Percentiles rank a stretch among this genome's conserved stretches.
phyloP scores from a whole-genome alignment of 2,329 filamentous ascomycete genomes.

The Sclerotinia glacialis region DNA sequence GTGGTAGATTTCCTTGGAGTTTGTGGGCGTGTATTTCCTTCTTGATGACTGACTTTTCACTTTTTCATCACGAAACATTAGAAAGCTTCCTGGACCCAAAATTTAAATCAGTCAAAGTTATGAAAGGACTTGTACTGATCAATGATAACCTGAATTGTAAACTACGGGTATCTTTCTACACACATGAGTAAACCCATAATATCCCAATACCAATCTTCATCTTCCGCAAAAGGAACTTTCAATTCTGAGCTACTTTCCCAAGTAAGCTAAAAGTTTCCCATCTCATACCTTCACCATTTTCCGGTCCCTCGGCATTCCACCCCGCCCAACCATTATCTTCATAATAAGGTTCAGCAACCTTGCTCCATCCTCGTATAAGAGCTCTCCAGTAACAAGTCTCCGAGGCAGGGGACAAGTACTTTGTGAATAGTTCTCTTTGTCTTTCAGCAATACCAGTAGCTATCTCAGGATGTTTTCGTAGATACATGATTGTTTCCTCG shows the following conservation, averaged over 20 bases:
- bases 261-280: constrained; percentile 36
- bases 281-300: constrained; percentile 39
- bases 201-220: background rate
- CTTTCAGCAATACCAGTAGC: constrained; percentile 49
- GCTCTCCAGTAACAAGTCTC: constrained; percentile 55
- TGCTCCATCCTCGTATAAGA: constrained; percentile 48
- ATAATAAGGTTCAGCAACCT: constrained; percentile 42
- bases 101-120: background rate
- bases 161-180: background rate
- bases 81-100: too few species aligned
- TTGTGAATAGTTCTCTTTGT: constrained; percentile 47
- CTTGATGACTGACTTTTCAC: background rate
- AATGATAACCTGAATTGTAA: background rate
- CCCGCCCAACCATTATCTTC: constrained; percentile 39
- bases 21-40: background rate
- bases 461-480: constrained; percentile 45
- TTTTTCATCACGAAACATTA: background rate
- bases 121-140: background rate
- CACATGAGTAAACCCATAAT: background rate
- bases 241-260: constrained; percentile 21
- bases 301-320: constrained; percentile 32
- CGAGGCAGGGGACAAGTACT: constrained; percentile 50
- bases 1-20: background rate
- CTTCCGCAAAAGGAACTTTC: background rate
- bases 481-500: constrained; percentile 46